Conservation (phyloP, 306 rosid genomes). For the Cyamopsis tetragonoloba region DNA sequence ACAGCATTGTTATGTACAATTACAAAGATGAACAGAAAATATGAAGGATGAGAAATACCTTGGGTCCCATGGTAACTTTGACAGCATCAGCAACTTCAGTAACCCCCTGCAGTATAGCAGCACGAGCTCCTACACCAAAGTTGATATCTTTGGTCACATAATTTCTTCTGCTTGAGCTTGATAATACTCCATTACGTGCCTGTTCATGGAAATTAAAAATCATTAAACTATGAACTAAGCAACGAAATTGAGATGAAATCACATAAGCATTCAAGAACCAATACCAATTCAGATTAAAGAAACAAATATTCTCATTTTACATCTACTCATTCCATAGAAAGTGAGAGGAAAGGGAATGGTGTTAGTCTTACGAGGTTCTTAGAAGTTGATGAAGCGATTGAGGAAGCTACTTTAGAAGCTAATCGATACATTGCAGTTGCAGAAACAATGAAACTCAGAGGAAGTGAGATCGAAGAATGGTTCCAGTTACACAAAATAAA, state of each 20-base stretch:
- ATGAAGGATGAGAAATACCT: conserved; percentile 46
- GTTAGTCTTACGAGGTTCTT: conserved; percentile 51
- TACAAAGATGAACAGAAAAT: neutral
- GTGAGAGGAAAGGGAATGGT: neutral
- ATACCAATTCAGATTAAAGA: neutral
- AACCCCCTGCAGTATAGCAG: conserved; percentile 83
- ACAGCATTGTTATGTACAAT: too few relatives aligned
- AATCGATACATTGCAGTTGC: conserved; percentile 64
- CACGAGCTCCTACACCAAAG: conserved; percentile 88
- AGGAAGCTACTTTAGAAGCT: conserved; percentile 62
- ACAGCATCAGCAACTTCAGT: conserved; percentile 95
- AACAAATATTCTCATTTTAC: neutral
- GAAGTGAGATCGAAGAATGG: neutral
- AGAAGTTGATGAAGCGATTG: conserved; percentile 45
- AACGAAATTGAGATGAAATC: neutral
- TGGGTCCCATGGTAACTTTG: conserved; percentile 98
- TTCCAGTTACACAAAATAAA: neutral
- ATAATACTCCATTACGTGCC: conserved; percentile 43
- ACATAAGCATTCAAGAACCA: neutral
- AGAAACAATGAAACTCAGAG: neutral
- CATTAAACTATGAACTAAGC: too few relatives aligned
- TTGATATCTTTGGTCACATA: conserved; percentile 78
- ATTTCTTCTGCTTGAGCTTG: conserved; percentile 56
- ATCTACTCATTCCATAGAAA: neutral
- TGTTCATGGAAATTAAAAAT: conserved; percentile 14